Base-by-base conservation (phyloP, 129 eudicot genomes). In the Helichrysum umbraculigerum region DNA sequence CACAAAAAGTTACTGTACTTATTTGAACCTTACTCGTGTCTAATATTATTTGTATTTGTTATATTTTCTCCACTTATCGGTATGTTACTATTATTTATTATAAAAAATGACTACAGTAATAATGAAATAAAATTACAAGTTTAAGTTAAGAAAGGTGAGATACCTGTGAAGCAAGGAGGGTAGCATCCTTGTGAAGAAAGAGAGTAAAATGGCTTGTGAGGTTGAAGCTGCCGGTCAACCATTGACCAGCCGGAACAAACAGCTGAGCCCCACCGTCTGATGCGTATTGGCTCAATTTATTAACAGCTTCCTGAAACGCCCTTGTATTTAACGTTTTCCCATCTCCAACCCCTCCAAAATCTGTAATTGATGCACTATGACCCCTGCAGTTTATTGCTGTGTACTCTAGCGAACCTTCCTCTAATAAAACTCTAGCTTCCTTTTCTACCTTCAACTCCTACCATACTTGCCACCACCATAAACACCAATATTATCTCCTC, bases 181-280 rank as follows among this genome's bases (percentile, higher is more conserved):
- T 88, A 59, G 98, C 98, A 84, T 87, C 97, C 75, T 81, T 82
- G 65, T 93, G 93, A 67, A 93, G 97, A 57, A 56, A 93, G 12
- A 93, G 96, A 64, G 98, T 93, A 88, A 93, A 91, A 80, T 93
- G 98, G 74, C 97, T 90, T 0, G 95, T 90, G 62, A 93, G 93
- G 54, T 91, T 88, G 56, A 93, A 90, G 88, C 89, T 93, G 21
- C 97, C 97, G 2, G 96, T 93, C 50, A 93, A 58, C 98, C 98
- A 93, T 60, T 83, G 83, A 29, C 98, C 98, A 44, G 98, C 84
- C 57, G 98, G 98, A 9, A 93, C 88, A 76, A 78, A 71, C 2
- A 93, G 89, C 88, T 84, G 93, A 71, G 93, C 92, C 60, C 98
- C 98, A 47, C 98, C 98, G 34, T 87, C 88, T 2, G 89, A 81